Percentiles rank a stretch among this genome's conserved stretches.
Evolutionary conservation across 2,329 filamentous ascomycete genomes (phyloP).

Genomic region (Aspergillus cejpii): DNA sequence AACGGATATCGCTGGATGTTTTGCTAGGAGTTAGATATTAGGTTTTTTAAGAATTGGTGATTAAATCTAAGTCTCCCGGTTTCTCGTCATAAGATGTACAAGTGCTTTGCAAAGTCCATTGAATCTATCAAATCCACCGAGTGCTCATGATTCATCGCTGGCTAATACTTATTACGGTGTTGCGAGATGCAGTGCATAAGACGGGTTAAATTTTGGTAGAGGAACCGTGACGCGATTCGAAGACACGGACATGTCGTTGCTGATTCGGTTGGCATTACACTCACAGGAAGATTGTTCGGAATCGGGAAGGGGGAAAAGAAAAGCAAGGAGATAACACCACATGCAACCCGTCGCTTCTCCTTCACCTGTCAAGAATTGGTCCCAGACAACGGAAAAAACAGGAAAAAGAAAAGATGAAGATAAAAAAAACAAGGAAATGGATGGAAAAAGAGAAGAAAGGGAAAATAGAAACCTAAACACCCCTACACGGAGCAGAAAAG

Average conservation of each 20-base stretch:
- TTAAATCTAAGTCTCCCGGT: too few relatives aligned
- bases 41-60: too few relatives aligned
- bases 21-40: too few relatives aligned
- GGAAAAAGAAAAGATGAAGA: conserved; percentile 10
- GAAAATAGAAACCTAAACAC: conserved; percentile 17
- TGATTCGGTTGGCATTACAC: conserved; percentile 29
- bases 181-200: background rate
- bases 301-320: conserved; percentile 16
- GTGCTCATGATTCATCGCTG: too few relatives aligned
- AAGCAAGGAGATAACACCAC: conserved; percentile 24
- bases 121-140: too few relatives aligned
- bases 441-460: conserved; percentile 10
- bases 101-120: too few relatives aligned
- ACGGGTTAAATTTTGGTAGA: background rate
- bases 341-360: conserved; percentile 26
- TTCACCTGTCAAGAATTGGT: conserved; percentile 20
- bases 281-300: conserved; percentile 21
- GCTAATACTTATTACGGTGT: background rate
- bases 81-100: too few relatives aligned
- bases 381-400: conserved; percentile 11
- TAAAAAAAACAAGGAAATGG: conserved; percentile 10
- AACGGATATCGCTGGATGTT: too few relatives aligned
- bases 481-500: conserved; percentile 19
- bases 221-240: background rate
- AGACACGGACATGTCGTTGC: conserved; percentile 24